Evolutionary conservation across 164 flowering plant genomes (phyloP).

Genomic region (Houttuynia cordata): DNA sequence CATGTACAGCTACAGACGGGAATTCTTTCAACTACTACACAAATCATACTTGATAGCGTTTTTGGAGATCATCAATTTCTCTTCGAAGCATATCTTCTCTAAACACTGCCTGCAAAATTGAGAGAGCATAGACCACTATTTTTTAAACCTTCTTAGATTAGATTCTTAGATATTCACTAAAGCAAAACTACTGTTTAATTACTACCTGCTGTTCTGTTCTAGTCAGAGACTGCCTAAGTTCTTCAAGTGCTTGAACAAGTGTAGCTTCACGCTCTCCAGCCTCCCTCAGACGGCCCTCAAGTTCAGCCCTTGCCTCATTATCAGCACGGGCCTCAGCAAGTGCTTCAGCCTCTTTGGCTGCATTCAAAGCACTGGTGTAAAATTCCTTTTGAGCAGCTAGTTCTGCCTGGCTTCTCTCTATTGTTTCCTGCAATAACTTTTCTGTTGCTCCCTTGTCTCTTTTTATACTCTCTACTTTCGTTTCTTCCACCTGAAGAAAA

Average conservation of each 20-base stretch:
- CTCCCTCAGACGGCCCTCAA: constrained; percentile 79
- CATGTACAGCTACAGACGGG: background rate
- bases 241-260: constrained; percentile 89
- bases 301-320: constrained; percentile 84
- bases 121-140: constrained; percentile 1
- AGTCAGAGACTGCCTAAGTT: constrained; percentile 77
- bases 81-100: constrained; percentile 84
- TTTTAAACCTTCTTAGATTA: background rate
- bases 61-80: constrained; percentile 96
- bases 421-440: constrained; percentile 85
- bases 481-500: constrained; percentile 71
- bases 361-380: constrained; percentile 69
- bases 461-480: constrained; percentile 87
- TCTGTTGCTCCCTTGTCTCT: constrained; percentile 90
- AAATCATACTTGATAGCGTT: constrained; percentile 69
- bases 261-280: constrained; percentile 90
- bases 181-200: background rate
- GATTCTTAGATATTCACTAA: background rate
- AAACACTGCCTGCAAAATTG: constrained; percentile 53
- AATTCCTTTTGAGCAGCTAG: constrained; percentile 78
- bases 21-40: constrained; percentile 2
- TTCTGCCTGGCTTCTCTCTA: constrained; percentile 88
- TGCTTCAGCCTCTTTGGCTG: constrained; percentile 94
- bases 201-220: constrained; percentile 91
- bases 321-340: constrained; percentile 91